phyloP scores from a whole-genome alignment of 805 yeast species.

The Myxozyma lipomycoides region DNA sequence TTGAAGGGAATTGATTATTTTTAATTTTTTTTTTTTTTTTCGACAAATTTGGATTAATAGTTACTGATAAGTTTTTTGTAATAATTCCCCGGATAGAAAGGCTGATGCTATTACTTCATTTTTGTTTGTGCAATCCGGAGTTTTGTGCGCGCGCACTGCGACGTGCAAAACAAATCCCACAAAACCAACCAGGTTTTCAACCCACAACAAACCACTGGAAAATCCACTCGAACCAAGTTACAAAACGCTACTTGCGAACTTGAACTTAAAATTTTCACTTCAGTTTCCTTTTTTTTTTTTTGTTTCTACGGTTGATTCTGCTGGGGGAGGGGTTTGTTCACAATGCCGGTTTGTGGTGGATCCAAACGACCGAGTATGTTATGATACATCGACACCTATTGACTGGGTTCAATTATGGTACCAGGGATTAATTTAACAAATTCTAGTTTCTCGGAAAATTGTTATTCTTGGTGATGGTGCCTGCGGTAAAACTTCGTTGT shows the following conservation, averaged over 20 bases:
- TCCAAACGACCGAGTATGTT: constrained; percentile 19
- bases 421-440: background rate
- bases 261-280: background rate
- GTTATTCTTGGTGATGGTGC: constrained; percentile 47
- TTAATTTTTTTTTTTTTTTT: too few relatives aligned
- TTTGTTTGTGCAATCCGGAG: too few relatives aligned
- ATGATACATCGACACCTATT: background rate
- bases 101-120: too few relatives aligned
- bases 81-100: too few relatives aligned
- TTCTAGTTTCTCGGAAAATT: constrained; percentile 21
- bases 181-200: background rate
- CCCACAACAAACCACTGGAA: too few relatives aligned
- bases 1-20: background rate
- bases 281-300: background rate
- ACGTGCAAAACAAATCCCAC: too few relatives aligned
- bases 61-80: too few relatives aligned
- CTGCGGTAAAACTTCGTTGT: constrained; percentile 92
- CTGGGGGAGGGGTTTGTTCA: background rate
- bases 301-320: background rate
- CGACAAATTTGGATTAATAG: too few relatives aligned
- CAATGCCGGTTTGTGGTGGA: constrained; percentile 41
- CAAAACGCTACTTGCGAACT: too few relatives aligned
- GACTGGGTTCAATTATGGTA: background rate
- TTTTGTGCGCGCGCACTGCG: too few relatives aligned
- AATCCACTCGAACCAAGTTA: too few relatives aligned